Base-by-base conservation (phyloP, 2,329 filamentous ascomycete genomes). In the Colletotrichum higginsianum region DNA sequence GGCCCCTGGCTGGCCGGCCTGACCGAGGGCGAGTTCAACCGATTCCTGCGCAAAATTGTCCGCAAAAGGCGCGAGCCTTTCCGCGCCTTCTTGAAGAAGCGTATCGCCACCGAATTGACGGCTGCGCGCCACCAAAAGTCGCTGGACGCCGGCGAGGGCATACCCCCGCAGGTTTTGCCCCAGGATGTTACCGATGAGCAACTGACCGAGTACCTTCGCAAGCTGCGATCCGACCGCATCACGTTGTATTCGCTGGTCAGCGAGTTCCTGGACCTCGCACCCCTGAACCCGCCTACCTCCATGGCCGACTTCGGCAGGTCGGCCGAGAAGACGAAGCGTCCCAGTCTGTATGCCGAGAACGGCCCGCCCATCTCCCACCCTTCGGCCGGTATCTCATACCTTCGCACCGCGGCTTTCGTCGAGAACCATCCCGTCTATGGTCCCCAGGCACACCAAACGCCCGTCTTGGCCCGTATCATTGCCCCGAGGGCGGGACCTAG, bases 1-100 rank as follows among this genome's bases (percentile, higher is more conserved):
- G 91, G 91, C 0, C 91, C 91, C 3, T 93, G 90, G 90, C 83
- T 93, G 44, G 90, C 89, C 44, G 88, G 88, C 53, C 86, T 91
- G 83, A 86, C 84, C 5, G 85, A 92, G 72, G 90, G 90, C 21
- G 85, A 89, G 16, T 92, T 93, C 77, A 81, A 86, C 35, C 77
- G 79, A 38, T 93, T 89, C 76, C 70, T 93, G 15, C 78, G 83
- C 61, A 89, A 85, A 75, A 81, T 83, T 26, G 88, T 93, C 50
- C 85, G 86, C 61, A 84, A 82, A 16, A 86, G 82, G 72, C 88
- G 89, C 66, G 63, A 80, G 8, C 84, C 88, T 72, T 93, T 93
- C 79, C 85, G 85, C 57, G 74, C 82, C 26, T 88, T 88, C 69
- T 78, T 93, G 66, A 86, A 84, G 75, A 74, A 81, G 66, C 83